Evolutionary conservation across 305 asterid genomes (phyloP).

Genomic region (Fraxinus latifolia): DNA sequence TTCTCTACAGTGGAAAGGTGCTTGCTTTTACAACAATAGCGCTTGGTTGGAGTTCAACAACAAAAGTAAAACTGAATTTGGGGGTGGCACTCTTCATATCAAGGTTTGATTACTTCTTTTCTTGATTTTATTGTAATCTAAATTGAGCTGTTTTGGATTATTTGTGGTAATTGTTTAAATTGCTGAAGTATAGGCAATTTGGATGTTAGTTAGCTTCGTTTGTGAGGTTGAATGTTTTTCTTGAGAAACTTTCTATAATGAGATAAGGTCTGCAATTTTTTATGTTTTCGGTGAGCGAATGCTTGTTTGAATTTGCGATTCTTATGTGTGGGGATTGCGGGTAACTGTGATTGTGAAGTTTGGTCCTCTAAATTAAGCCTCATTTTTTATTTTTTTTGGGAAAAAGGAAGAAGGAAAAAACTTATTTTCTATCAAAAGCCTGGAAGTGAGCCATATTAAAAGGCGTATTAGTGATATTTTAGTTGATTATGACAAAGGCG

Average conservation of each 20-base stretch:
- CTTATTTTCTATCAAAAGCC: not conserved
- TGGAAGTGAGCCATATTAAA: not conserved
- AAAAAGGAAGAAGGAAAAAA: not conserved
- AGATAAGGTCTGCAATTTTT: not conserved
- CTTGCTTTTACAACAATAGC: constrained; percentile 70
- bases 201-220: not conserved
- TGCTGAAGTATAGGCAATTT: not conserved
- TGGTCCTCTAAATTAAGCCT: not conserved
- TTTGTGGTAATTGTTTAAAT: constrained; percentile 10
- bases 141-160: constrained; percentile 13
- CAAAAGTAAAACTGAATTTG: constrained; percentile 57
- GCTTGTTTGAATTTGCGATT: not conserved
- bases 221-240: not conserved
- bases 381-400: not conserved
- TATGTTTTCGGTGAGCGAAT: not conserved
- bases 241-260: not conserved
- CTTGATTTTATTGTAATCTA: not conserved
- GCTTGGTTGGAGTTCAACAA: constrained; percentile 89
- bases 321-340: not conserved
- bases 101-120: constrained; percentile 40
- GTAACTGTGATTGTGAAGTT: not conserved
- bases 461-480: not conserved
- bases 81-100: constrained; percentile 90
- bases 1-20: constrained; percentile 71
- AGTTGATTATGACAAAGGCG: not conserved